A percentile compares a stretch with the other conserved stretches of the same genome.
These are phyloP conservation scores for Saturnispora bothae DNA, from an alignment of 805 yeast genomes.

Conservation along the genomic window DNA sequence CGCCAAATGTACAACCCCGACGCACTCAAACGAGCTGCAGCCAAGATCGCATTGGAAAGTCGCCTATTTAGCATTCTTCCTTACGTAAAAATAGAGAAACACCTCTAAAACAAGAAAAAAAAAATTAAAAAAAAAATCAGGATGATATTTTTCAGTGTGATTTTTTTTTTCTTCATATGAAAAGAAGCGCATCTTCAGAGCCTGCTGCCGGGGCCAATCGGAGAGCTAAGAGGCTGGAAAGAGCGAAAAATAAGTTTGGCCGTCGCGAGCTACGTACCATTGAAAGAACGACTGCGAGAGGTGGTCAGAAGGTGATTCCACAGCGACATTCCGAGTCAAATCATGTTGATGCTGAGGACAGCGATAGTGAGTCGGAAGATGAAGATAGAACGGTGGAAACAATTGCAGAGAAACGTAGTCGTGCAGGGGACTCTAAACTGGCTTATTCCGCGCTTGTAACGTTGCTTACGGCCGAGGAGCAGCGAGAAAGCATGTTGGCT, in stretches of 20 bases:
- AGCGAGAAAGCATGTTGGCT: conserved; percentile 1
- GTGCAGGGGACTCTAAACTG: conserved; percentile 17
- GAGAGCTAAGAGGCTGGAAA: neutral
- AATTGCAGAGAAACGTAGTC: conserved; percentile 13
- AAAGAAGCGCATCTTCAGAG: no score
- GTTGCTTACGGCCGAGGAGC: conserved; percentile 14
- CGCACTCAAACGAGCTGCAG: conserved; percentile 27
- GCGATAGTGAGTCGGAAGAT: conserved; percentile 21
- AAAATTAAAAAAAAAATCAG: no score
- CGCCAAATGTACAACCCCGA: conserved; percentile 55
- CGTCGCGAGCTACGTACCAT: neutral
- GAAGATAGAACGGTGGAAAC: conserved; percentile 9
- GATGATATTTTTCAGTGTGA: no score
- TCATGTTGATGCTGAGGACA: conserved; percentile 13
- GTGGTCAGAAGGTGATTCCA: no score
- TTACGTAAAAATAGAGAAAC: neutral
- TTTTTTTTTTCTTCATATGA: no score
- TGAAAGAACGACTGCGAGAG: neutral
- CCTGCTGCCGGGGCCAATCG: no score
- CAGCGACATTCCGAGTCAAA: no score
- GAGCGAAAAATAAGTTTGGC: conserved; percentile 18
- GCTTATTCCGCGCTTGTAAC: conserved; percentile 22
- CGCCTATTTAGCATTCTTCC: neutral
- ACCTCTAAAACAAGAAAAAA: neutral
- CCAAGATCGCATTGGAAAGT: neutral